These are phyloP conservation scores for Mucor plumbeus DNA, from an alignment of 371 early-diverging fungal species.

Conservation along the genomic window DNA sequence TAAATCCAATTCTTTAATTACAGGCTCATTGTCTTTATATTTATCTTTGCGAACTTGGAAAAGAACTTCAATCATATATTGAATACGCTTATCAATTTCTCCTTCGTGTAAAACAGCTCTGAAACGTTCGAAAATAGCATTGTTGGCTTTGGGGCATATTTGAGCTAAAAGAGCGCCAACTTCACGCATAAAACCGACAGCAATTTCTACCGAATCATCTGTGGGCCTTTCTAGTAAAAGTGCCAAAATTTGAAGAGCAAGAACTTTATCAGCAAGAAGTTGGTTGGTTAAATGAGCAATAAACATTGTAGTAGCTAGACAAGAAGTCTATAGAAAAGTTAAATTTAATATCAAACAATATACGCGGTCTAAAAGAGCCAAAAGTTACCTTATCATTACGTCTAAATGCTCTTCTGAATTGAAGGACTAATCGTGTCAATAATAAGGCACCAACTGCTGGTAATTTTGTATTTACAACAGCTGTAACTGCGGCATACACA, in stretches of 20 bases:
- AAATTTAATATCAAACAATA: not conserved
- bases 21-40: slow-evolving; percentile 84
- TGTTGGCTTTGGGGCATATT: slow-evolving; percentile 77
- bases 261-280: slow-evolving; percentile 85
- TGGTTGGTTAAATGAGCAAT: slow-evolving; percentile 96
- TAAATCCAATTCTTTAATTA: slow-evolving; percentile 86
- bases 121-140: slow-evolving; percentile 94
- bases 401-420: slow-evolving; percentile 90
- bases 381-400: slow-evolving; percentile 84
- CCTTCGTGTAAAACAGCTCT: slow-evolving; percentile 94
- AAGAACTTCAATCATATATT: slow-evolving; percentile 97
- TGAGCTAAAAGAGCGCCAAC: slow-evolving; percentile 87
- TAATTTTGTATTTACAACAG: slow-evolving; percentile 93
- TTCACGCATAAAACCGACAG: slow-evolving; percentile 95
- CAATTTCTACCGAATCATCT: slow-evolving; percentile 96
- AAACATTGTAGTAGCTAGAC: slow-evolving; percentile 85
- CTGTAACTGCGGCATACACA: slow-evolving; percentile 88
- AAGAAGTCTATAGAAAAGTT: slow-evolving; percentile 52
- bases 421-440: slow-evolving; percentile 83
- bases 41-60: slow-evolving; percentile 95
- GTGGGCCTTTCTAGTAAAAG: slow-evolving; percentile 92
- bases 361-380: not conserved
- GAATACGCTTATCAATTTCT: slow-evolving; percentile 90
- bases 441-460: slow-evolving; percentile 92
- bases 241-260: slow-evolving; percentile 87